Conservation (phyloP, 345 rosid genomes). For the Salix purpurea region DNA sequence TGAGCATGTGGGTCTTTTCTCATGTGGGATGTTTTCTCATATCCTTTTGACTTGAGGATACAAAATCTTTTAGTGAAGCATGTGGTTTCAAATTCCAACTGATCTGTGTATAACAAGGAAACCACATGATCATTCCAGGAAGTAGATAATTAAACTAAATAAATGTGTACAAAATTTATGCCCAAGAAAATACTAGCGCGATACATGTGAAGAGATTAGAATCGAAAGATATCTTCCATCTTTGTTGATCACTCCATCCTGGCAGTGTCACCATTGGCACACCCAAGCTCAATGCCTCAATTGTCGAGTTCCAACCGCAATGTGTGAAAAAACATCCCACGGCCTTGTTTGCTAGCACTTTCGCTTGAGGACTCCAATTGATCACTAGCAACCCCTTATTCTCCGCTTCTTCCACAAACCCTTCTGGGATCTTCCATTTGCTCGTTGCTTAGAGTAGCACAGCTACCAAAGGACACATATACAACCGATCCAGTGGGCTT, state of each 20-base stretch:
- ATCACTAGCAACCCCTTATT: neutral
- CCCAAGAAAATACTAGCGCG: too few species aligned
- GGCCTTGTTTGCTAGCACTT: constrained; percentile 9
- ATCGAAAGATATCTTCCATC: neutral
- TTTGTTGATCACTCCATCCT: constrained; percentile 25
- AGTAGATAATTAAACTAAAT: neutral
- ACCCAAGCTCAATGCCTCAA: constrained; percentile 26
- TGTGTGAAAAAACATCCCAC: constrained; percentile 22
- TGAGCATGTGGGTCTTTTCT: neutral
- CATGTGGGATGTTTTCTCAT: too few species aligned
- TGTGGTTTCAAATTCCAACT: neutral
- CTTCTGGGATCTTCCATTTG: constrained; percentile 48
- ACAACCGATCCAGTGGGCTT: too few species aligned
- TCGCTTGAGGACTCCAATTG: constrained; percentile 17
- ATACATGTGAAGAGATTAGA: neutral
- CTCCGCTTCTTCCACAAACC: constrained; percentile 13
- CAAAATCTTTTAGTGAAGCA: neutral
- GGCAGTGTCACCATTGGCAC: constrained; percentile 31
- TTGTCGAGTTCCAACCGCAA: constrained; percentile 31
- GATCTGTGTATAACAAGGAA: neutral
- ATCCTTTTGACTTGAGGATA: neutral
- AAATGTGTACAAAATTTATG: too few species aligned
- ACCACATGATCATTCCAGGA: neutral
- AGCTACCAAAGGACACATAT: constrained; percentile 64
- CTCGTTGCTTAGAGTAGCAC: constrained; percentile 29